These are phyloP conservation scores for Colletotrichum tropicicola DNA, from an alignment of 2,329 filamentous ascomycete genomes.

Conservation along the genomic window DNA sequence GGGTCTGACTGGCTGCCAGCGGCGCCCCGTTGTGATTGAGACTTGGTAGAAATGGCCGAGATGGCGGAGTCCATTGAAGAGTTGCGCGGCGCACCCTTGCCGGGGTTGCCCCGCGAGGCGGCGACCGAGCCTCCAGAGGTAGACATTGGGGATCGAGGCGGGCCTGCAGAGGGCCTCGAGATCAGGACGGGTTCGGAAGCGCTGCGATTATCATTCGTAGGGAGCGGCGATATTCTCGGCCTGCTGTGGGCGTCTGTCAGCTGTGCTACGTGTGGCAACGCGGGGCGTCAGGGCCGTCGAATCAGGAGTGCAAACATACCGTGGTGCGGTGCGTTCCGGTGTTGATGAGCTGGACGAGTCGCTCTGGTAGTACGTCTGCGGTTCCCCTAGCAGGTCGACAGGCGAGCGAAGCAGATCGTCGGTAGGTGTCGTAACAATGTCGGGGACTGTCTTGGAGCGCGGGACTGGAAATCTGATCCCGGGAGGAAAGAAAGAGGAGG, in stretches of 20 bases:
- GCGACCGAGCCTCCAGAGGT: slow-evolving; percentile 59
- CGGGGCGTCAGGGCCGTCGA: not conserved
- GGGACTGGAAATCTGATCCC: slow-evolving; percentile 37
- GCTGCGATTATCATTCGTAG: slow-evolving; percentile 61
- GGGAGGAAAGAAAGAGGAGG: slow-evolving; percentile 35
- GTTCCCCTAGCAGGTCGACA: slow-evolving; percentile 25
- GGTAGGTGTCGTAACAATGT: slow-evolving; percentile 41
- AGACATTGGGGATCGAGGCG: slow-evolving; percentile 45
- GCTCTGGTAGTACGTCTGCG: slow-evolving; percentile 47
- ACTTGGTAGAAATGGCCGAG: slow-evolving; percentile 74
- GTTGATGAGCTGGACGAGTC: slow-evolving; percentile 45
- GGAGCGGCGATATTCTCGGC: slow-evolving; percentile 35
- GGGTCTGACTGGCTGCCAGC: slow-evolving; percentile 67
- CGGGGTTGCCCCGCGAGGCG: slow-evolving; percentile 48
- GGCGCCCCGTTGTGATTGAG: slow-evolving; percentile 65
- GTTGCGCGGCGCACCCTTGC: slow-evolving; percentile 68
- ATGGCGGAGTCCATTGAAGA: slow-evolving; percentile 95
- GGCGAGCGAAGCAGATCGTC: slow-evolving; percentile 34
- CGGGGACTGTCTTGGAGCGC: slow-evolving; percentile 38
- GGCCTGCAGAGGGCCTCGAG: slow-evolving; percentile 52
- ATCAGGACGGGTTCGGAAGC: slow-evolving; percentile 52
- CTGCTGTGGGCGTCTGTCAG: slow-evolving; percentile 34
- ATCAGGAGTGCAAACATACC: slow-evolving; percentile 38
- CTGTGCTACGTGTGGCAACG: slow-evolving; percentile 10
- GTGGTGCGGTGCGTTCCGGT: slow-evolving; percentile 40